Evolutionary conservation across 805 yeast species (phyloP).

Genomic region (Suhomyces sp.): DNA sequence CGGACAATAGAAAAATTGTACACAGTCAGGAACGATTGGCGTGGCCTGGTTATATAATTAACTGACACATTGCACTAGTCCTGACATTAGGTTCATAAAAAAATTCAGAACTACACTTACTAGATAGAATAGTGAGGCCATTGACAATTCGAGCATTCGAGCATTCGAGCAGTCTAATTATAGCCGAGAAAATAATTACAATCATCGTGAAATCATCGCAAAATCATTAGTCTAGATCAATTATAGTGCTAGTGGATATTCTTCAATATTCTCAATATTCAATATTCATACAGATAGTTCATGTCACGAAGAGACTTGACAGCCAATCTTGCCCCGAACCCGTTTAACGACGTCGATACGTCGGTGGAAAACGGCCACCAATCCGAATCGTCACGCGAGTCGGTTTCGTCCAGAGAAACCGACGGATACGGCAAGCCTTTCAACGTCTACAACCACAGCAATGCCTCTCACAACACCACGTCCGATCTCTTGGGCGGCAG

Average conservation of each 20-base stretch:
- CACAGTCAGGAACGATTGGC: not conserved
- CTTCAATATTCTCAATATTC: too few species aligned
- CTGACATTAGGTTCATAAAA: not conserved
- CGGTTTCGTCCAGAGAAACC: constrained; percentile 13
- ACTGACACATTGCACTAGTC: not conserved
- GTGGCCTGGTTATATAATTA: not conserved
- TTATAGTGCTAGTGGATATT: too few species aligned
- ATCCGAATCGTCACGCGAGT: constrained; percentile 9
- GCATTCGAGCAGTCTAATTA: too few species aligned
- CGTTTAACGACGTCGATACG: constrained; percentile 9
- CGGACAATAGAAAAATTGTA: not conserved
- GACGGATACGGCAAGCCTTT: constrained; percentile 32
- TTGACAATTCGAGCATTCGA: too few species aligned
- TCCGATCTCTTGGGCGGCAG: constrained; percentile 28
- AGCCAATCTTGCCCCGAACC: constrained; percentile 20
- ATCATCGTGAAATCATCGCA: too few species aligned
- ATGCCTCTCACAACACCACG: constrained; percentile 36
- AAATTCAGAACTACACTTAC: too few species aligned
- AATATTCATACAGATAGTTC: too few species aligned
- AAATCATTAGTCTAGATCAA: too few species aligned
- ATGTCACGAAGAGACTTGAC: constrained; percentile 33
- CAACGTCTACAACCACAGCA: constrained; percentile 29
- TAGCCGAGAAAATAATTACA: not conserved
- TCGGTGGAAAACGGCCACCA: not conserved
- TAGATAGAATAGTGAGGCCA: too few species aligned